Base-by-base conservation (phyloP, 2,329 filamentous ascomycete species). In the Ustilaginoidea virens region DNA sequence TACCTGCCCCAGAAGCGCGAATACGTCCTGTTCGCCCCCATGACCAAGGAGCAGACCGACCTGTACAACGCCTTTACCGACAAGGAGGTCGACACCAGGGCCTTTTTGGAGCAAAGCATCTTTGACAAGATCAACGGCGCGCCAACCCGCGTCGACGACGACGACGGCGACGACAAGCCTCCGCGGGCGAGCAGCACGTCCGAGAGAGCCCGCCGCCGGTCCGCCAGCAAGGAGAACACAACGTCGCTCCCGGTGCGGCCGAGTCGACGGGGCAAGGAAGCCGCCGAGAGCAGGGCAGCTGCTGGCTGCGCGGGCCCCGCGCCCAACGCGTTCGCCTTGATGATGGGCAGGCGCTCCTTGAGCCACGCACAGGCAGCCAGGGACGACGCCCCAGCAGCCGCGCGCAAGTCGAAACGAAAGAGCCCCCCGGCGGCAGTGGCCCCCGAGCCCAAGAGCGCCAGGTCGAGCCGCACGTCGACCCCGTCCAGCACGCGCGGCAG, bases 1-100 rank as follows among this genome's bases (percentile, higher is more conserved):
- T 71, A 83, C 27, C 63, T 98, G n/a, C 90, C 90, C 0, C 92
- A 87, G 54, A 98, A 98, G 59, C 72, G 90, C 17, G 90, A 98
- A 50, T 98, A 98, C 40, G 80, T 98, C 3, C 59, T 98, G 1
- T 96, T 90, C 43, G 90, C 90, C 0, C 90, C 90, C 0, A 73
- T 98, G 55, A 93, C 85, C 0, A 69, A 74, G 15, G 83, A 90
- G 40, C 90, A 98, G 47, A 82, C 85, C 3, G 87, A 94, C 32
- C 55, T 98, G 0, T 98, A 98, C 46, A 74, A 74, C 28, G 64
- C 61, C 1, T 60, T 77, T 19, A 66, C 51, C 31, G 62, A 76
- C 43, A 70, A 68, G 35, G 58, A 58, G 2, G 49, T 56, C 2
- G 72, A 77, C 36, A 68, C 69, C 0, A 69, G 86, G 17, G 69